Base-by-base conservation (phyloP, 495 filamentous ascomycete species). In the Massariosphaeria phaeospora region DNA sequence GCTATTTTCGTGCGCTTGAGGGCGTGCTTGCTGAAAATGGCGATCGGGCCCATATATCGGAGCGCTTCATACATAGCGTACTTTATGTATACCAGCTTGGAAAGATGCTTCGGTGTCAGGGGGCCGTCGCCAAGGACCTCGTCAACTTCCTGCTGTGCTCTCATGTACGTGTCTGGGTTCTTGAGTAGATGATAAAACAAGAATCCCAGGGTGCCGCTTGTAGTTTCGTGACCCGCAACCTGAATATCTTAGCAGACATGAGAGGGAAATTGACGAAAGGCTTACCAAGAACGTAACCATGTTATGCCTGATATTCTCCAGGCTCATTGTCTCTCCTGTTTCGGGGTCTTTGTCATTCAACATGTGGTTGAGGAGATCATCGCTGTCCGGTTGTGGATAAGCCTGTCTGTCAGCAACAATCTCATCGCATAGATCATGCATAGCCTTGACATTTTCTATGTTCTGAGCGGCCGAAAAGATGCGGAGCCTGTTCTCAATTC, bases 241-340 rank as follows among this genome's bases (percentile, higher is more conserved):
- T 36, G 15, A 2, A 3, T 13, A 25, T 24, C 46, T 29, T 42
- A 23, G 20, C 26, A n/a, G 20, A 11, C 9, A 18, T 11, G 4
- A n/a, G 13, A 17, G 11, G 11, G 7, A 9, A 7, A 47, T 15
- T 4, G 2, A 15, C 35, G n/a, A 13, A 26, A 15, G 21, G 5
- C 39, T 45, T 44, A 85, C 80, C 57, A 88, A 65, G 59, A 88
- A 87, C 0, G 84, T 88, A 41, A 85, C 81, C 70, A 90, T 80
- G 63, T 89, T 86, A 64, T 87, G 73, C 20, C 82, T 73, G 61
- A 88, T 84, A 41, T 73, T 79, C 3, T 75, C 66, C 43, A 85
- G 79, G 12, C 67, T 74, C 64, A 89, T 72, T 13, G 76, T 76
- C 46, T 79, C 66, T 0, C 85, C 85, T 1, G 84, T 88, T 67